A percentile compares a stretch with the other conserved stretches of the same genome.
These are phyloP conservation scores for Pythium phragmiticola DNA, from an alignment of 352 stramenopile species.

Conservation along the genomic window DNA sequence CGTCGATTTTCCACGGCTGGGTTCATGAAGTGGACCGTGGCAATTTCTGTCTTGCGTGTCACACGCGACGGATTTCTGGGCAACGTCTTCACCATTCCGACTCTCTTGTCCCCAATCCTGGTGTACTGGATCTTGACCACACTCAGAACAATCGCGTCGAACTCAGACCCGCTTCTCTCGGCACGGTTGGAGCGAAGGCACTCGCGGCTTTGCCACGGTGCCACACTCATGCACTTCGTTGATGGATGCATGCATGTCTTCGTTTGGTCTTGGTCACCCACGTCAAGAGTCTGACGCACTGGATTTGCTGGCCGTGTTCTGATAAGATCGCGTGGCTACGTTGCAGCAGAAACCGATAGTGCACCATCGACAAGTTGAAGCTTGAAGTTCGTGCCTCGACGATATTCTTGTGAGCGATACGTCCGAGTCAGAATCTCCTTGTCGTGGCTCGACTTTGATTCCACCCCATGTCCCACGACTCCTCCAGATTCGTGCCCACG, in stretches of 20 bases:
- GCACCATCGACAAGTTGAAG: not conserved
- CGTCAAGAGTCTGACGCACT: not conserved
- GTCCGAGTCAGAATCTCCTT: not conserved
- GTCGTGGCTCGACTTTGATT: not conserved
- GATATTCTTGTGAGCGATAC: not conserved
- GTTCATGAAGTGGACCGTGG: too few species aligned
- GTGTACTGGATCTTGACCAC: not conserved
- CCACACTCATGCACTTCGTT: too few species aligned
- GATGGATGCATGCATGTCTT: not conserved
- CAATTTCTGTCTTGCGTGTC: not conserved
- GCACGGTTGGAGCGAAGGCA: too few species aligned
- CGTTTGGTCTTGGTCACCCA: too few species aligned
- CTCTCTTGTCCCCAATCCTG: not conserved
- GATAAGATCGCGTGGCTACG: not conserved
- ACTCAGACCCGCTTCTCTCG: too few species aligned
- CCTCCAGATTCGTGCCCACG: not conserved
- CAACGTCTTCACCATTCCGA: not conserved
- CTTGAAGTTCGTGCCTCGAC: not conserved
- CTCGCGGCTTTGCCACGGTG: too few species aligned
- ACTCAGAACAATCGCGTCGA: too few species aligned
- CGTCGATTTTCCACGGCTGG: constrained; percentile 24
- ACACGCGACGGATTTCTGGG: not conserved
- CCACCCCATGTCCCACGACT: not conserved
- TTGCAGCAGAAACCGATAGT: not conserved
- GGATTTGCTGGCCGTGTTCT: not conserved